phyloP scores from a whole-genome alignment of 2,329 filamentous ascomycete genomes.

The Fusarium scirpi region DNA sequence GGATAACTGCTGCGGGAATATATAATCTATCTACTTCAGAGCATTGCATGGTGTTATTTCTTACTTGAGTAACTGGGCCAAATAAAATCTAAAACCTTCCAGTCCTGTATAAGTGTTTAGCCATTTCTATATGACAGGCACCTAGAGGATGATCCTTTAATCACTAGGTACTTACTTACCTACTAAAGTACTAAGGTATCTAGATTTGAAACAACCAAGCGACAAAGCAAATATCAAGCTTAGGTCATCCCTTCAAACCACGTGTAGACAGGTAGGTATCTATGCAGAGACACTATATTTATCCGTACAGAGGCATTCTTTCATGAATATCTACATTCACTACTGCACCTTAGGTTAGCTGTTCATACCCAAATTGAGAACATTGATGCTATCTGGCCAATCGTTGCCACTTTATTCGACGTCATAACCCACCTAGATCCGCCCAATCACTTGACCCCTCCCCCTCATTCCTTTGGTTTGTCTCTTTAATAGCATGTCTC shows the following conservation, averaged over 20 bases:
- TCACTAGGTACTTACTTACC: neutral
- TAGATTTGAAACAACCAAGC: neutral
- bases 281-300: neutral
- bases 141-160: neutral
- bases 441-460: slow-evolving; percentile 39
- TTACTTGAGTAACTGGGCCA: slow-evolving; percentile 3
- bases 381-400: slow-evolving; percentile 26
- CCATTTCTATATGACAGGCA: neutral
- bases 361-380: slow-evolving; percentile 14
- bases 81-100: neutral
- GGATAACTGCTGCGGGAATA: neutral
- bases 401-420: slow-evolving; percentile 30
- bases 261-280: neutral
- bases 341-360: neutral
- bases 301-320: neutral
- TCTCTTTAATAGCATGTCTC: neutral
- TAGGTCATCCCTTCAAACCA: neutral
- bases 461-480: slow-evolving; percentile 34
- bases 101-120: neutral
- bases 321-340: neutral
- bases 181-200: neutral
- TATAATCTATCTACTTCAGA: neutral
- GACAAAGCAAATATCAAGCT: neutral
- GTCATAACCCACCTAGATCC: slow-evolving; percentile 39
- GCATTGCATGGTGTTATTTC: slow-evolving; percentile 19